Conservation (phyloP, 371 early-diverging fungal genomes). For the Mortierella sp. region DNA sequence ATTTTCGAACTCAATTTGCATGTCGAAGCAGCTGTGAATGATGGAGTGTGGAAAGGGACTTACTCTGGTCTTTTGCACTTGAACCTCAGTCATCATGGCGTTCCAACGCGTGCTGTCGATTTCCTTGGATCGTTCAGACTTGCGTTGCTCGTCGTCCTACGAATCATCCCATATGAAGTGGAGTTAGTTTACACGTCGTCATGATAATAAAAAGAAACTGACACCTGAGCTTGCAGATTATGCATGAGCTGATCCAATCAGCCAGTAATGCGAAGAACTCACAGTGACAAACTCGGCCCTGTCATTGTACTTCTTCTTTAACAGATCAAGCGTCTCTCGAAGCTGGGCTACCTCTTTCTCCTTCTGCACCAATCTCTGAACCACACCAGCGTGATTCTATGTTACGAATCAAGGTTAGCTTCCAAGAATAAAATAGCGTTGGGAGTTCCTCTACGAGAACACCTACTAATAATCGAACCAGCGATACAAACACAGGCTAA, state of each 20-base stretch:
- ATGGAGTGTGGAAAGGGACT: background rate
- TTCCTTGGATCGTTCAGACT: conserved; percentile 53
- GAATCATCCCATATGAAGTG: background rate
- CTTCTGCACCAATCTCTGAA: conserved; percentile 59
- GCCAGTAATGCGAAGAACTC: conserved; percentile 23
- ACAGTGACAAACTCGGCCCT: conserved; percentile 56
- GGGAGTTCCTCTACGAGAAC: background rate
- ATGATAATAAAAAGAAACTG: background rate
- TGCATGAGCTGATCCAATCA: background rate
- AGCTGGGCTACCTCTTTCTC: conserved; percentile 60
- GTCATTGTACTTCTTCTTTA: conserved; percentile 59
- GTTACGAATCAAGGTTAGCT: background rate
- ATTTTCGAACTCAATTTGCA: background rate
- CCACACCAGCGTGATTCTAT: conserved; percentile 61
- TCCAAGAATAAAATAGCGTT: background rate
- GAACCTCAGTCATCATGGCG: conserved; percentile 53
- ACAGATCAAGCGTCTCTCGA: conserved; percentile 56
- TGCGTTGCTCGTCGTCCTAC: conserved; percentile 58
- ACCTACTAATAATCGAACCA: background rate
- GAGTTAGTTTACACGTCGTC: too few relatives aligned
- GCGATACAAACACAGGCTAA: background rate
- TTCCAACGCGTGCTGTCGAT: conserved; percentile 57
- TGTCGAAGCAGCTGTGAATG: background rate
- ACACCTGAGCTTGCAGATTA: background rate
- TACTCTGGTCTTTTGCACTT: conserved; percentile 55